These are phyloP conservation scores for Lagenaria siceraria DNA, from an alignment of 306 rosid species.

Conservation along the genomic window DNA sequence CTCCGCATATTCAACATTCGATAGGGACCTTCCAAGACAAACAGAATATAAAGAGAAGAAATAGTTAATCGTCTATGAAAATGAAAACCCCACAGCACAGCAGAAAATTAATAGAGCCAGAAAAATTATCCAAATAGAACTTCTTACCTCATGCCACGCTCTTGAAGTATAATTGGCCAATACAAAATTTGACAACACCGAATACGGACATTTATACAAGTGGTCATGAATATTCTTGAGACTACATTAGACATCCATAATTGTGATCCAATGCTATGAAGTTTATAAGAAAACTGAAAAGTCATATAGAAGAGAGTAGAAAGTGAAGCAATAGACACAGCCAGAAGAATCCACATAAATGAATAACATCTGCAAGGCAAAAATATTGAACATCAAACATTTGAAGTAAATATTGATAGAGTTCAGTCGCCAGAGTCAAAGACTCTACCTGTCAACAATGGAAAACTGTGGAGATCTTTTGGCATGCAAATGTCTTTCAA, in stretches of 20 bases:
- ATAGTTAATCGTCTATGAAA: constrained; percentile 3
- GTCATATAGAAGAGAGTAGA: constrained; percentile 45
- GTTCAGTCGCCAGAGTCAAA: neutral
- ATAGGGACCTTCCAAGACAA: constrained; percentile 44
- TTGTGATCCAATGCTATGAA: constrained; percentile 31
- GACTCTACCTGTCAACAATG: constrained; percentile 21
- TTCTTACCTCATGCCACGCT: constrained; percentile 57
- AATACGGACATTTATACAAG: constrained; percentile 48
- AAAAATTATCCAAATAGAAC: neutral
- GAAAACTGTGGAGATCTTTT: constrained; percentile 35
- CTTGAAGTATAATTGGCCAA: constrained; percentile 85
- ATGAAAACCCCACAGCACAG: neutral
- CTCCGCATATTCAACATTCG: constrained; percentile 76
- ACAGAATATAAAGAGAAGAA: constrained; percentile 20
- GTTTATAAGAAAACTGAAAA: constrained; percentile 46
- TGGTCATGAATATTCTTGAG: constrained; percentile 35
- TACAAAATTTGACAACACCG: constrained; percentile 76
- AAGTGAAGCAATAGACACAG: constrained; percentile 47
- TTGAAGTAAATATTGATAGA: constrained; percentile 10
- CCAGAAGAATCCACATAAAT: constrained; percentile 43
- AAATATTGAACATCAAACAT: constrained; percentile 15
- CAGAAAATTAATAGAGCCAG: neutral
- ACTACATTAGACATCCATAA: constrained; percentile 40
- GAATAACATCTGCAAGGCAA: constrained; percentile 51
- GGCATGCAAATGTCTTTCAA: constrained; percentile 27